These are phyloP conservation scores for Seiridium cupressi DNA, from an alignment of 2,329 filamentous ascomycete genomes.

Conservation along the genomic window DNA sequence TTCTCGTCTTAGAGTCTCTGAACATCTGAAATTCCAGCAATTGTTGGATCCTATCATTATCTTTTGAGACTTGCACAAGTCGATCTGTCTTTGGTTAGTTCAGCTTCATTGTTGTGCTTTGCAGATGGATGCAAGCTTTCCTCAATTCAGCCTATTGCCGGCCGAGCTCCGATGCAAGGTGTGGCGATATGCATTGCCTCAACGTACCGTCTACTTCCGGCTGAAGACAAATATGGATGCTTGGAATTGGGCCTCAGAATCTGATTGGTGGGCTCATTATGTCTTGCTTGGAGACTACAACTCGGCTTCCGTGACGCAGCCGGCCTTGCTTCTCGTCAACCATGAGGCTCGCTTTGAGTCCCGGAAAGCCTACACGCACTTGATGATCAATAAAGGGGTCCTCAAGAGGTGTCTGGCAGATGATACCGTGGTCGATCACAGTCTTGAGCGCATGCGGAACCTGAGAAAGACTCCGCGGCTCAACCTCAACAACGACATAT, in stretches of 20 bases:
- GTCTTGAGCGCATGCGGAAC: slow-evolving; percentile 1
- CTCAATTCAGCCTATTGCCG: slow-evolving; percentile 1
- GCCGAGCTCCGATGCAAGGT: slow-evolving; percentile 10
- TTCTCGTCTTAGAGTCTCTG: not conserved
- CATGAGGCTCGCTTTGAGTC: slow-evolving; percentile 8
- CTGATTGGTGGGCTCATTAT: slow-evolving; percentile 10
- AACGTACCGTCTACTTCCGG: slow-evolving; percentile 6
- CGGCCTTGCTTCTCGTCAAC: slow-evolving; percentile 1
- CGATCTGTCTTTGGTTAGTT: not conserved
- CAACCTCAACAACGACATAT: slow-evolving; percentile 5
- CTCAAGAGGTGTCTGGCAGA: not conserved
- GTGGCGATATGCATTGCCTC: slow-evolving; percentile 8
- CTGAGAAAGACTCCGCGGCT: slow-evolving; percentile 1
- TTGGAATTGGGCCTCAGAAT: slow-evolving; percentile 9
- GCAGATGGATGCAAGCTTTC: slow-evolving; percentile 2
- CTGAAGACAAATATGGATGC: slow-evolving; percentile 8
- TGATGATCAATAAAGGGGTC: not conserved
- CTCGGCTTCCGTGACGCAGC: not conserved
- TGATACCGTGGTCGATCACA: not conserved
- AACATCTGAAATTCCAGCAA: too few species aligned
- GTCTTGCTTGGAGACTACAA: slow-evolving; percentile 1
- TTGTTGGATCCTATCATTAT: not conserved
- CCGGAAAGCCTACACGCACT: not conserved
- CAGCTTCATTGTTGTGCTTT: not conserved
- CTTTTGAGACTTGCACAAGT: not conserved